phyloP scores from a whole-genome alignment of 2,329 filamentous ascomycete genomes.

The Dothidotthia symphoricarpi region DNA sequence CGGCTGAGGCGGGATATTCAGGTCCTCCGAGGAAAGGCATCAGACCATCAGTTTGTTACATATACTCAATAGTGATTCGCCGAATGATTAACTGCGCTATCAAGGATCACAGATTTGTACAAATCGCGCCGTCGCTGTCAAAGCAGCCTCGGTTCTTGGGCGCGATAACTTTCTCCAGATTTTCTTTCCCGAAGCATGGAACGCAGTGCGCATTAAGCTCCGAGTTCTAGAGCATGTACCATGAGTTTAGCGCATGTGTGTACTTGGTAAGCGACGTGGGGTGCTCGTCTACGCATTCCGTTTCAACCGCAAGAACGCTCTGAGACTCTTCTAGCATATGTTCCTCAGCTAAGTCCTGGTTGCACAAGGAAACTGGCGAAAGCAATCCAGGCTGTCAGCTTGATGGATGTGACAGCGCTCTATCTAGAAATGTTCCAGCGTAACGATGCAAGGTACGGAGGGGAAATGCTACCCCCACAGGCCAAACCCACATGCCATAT shows the following conservation, averaged over 20 bases:
- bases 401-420: conserved; percentile 6
- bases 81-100: too few species aligned
- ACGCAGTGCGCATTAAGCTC: not conserved
- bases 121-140: too few species aligned
- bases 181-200: not conserved
- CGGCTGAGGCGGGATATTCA: too few species aligned
- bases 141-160: too few species aligned
- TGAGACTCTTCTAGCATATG: conserved; percentile 12
- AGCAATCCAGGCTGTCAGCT: conserved; percentile 5
- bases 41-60: too few species aligned
- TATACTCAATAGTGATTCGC: too few species aligned
- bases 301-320: too few species aligned
- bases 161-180: too few species aligned
- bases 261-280: conserved; percentile 13
- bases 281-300: conserved; percentile 4
- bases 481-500: conserved; percentile 4
- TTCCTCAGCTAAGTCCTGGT: conserved; percentile 5
- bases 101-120: too few species aligned
- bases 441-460: conserved; percentile 8
- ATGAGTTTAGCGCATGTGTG: conserved; percentile 3
- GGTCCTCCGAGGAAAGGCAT: too few species aligned
- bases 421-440: conserved; percentile 14
- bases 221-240: conserved; percentile 1
- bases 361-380: conserved; percentile 8
- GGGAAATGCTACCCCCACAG: not conserved